Percentiles rank a stretch among this genome's conserved stretches.
phyloP scores from a whole-genome alignment of 257 asterid species.

The Capsicum chinense region DNA sequence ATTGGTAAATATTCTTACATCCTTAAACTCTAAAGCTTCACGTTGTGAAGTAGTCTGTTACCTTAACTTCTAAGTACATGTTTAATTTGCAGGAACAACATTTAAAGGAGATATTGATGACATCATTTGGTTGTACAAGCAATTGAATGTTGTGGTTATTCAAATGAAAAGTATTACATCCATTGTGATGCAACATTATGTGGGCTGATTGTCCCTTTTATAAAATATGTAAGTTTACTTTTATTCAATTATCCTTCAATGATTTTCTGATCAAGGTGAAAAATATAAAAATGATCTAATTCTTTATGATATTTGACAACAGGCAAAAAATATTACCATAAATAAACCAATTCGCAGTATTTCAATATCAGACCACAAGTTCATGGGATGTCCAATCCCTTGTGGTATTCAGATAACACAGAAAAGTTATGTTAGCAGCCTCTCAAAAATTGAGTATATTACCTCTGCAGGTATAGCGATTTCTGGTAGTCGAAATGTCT shows the following conservation, averaged over 20 bases:
- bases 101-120: neutral
- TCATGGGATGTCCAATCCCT: neutral
- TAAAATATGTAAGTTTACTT: neutral
- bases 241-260: neutral
- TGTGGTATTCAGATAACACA: neutral
- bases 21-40: neutral
- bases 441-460: constrained; percentile 26
- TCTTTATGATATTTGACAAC: neutral
- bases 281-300: neutral
- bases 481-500: neutral
- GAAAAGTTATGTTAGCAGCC: neutral
- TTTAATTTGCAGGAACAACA: neutral
- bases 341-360: neutral
- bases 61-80: neutral
- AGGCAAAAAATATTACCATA: neutral
- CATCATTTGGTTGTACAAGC: neutral
- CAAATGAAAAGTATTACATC: neutral
- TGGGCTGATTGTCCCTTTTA: neutral
- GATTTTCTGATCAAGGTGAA: neutral
- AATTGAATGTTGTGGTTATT: constrained; percentile 12
- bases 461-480: constrained; percentile 19
- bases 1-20: neutral
- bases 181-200: neutral
- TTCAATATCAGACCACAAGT: neutral
- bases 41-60: neutral